Evolutionary conservation across 2,329 filamentous ascomycete genomes (phyloP).

Genomic region (Epichloe elymi): DNA sequence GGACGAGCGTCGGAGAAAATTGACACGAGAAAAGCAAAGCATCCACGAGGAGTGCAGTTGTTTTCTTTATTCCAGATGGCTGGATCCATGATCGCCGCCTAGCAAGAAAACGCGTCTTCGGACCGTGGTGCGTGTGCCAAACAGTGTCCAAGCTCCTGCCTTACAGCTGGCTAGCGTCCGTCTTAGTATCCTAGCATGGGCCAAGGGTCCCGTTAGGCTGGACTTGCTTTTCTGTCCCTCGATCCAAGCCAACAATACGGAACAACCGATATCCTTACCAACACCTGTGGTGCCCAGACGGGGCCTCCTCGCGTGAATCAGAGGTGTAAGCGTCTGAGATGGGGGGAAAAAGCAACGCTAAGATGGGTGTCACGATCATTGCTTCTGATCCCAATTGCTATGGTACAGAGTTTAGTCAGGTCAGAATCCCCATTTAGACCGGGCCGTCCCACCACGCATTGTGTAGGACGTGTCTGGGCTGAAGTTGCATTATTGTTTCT

Average conservation of each 20-base stretch:
- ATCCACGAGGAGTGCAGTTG: not conserved
- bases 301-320: constrained; percentile 6
- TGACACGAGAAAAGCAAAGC: not conserved
- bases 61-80: not conserved
- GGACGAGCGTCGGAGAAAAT: too few relatives aligned
- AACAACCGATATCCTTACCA: not conserved
- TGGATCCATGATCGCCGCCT: not conserved
- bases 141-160: not conserved
- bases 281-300: not conserved
- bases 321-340: constrained; percentile 6
- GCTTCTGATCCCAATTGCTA: not conserved
- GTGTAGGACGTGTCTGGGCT: not conserved
- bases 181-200: not conserved
- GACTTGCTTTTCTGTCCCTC: not conserved
- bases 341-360: constrained; percentile 9
- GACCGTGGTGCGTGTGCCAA: not conserved
- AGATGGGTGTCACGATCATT: not conserved
- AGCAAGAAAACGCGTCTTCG: constrained; percentile 1
- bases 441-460: not conserved
- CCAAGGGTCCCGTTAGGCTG: not conserved
- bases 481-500: not conserved
- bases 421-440: constrained; percentile 1
- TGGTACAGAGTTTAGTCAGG: not conserved
- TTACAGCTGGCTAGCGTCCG: not conserved
- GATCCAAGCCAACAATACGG: not conserved